Base-by-base conservation (phyloP, 192 early-diverging fungal species). In the Jimgerdemannia lactiflua region DNA sequence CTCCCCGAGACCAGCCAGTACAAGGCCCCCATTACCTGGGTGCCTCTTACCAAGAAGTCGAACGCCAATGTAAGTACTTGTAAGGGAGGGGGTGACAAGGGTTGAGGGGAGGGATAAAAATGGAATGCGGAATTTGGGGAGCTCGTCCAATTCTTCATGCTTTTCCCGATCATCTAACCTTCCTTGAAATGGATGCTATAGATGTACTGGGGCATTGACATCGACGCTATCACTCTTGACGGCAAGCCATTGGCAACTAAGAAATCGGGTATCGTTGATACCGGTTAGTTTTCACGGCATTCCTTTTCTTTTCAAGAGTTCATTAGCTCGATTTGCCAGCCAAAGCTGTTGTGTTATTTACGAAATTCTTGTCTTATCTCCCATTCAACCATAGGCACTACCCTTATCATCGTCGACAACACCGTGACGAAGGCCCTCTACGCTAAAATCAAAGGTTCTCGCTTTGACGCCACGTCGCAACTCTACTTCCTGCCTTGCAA, bases 131-230 rank as follows among this genome's bases (percentile, higher is more conserved):
- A 29, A 29, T 29, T 29, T 29, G 29, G 29, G 29, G 29, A 29
- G 29, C 29, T 29, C 29, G 29, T 29, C 29, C 29, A 29, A 29
- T 29, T 29, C 29, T 29, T 29, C n/a, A 29, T 29, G 29, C 29
- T 29, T 29, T 29, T 29, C 29, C 29, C 29, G 29, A 29, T 1
- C 29, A 29, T 29, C 29, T 29, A 29, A 29, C 29, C 29, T 29
- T 29, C 29, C 29, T 29, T 29, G 29, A 29, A 29, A 29, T 29
- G 29, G 29, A 29, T 29, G 29, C 29, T 29, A 29, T 29, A 29
- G 63, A 42, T 65, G 29, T 80, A 76, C 39, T 80, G 79, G 79
- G 79, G 79, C 69, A 70, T 80, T n/a, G 29, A 54, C 29, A 44
- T 76, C 14, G 20, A 40, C 67, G 70, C 63, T 19, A 41, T 76